Evolutionary conservation across 257 asterid genomes (phyloP), one percentile per base, ranked within the genome.

Genomic region (Petunia axillaris): DNA sequence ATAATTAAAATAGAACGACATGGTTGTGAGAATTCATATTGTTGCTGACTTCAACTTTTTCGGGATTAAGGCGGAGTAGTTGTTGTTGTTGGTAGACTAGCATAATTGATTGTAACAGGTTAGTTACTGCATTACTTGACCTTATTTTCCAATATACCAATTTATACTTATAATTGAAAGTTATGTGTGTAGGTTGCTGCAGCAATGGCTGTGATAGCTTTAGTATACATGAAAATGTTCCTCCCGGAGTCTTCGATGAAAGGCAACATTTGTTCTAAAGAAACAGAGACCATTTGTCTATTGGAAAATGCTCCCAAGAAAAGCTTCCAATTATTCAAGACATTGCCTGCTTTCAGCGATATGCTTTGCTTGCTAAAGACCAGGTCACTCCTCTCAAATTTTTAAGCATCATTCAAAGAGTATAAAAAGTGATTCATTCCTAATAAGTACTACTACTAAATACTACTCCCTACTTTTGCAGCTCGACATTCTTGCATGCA

Each of bases 401-500:
- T 6, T 38, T 38, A 25, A 25, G 25, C 4, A 36, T 44, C 9
- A 7, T 10, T 52, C 48, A 66, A 65, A 39, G 35, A 11, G 11
- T 64, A 9, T 48, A 8, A 48, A 6, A 5, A 48, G 53, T 48
- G 60, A 55, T 55, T 55, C 25, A 6, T 3, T 44, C 46, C 8
- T 40, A 40, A 14, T 43, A 46, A 44, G 25, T 59, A 57, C 13
- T 57, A 57, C 13, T 9, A 57, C 13, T 9, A 3, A 13, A 15
- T 36, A 3, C 25, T 59, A 59, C 15, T 13, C 25, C 25, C 15
- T 13, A 5, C 64, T 7, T 77, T 50, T 87, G 86, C 94, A 93
- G 99, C 86, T 87, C 93, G 14, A 92, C 93, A 5, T 92, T 95
- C 81, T 81, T 95, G n/a, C 91, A 90, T 79, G 98, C 92, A 37